These are phyloP conservation scores for Zoysia matrella DNA, from an alignment of 202 grass and related monocot genomes.

Conservation along the genomic window DNA sequence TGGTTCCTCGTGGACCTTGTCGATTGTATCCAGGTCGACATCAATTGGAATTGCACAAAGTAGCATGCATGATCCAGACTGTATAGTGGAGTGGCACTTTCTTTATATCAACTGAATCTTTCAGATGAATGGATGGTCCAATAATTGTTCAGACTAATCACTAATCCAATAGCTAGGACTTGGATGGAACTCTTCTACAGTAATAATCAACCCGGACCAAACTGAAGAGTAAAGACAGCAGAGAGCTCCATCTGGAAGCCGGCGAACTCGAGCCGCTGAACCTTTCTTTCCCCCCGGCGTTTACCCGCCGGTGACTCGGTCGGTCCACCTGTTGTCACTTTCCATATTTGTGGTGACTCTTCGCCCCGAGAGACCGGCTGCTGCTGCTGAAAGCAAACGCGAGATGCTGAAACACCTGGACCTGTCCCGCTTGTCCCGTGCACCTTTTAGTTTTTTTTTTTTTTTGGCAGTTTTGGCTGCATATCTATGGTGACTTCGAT, in stretches of 20 bases:
- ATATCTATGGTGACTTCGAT: no score
- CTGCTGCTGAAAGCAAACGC: conserved; percentile 44
- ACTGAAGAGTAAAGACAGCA: background rate
- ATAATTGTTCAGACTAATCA: conserved; percentile 6
- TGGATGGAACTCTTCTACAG: background rate
- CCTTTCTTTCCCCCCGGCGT: background rate
- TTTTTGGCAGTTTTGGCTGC: background rate
- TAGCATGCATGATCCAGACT: background rate
- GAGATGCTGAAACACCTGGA: conserved; percentile 22
- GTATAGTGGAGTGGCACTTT: background rate
- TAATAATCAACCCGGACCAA: conserved; percentile 17
- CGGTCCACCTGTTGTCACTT: background rate
- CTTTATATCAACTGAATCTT: background rate
- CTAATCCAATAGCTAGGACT: background rate
- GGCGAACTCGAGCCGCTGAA: background rate
- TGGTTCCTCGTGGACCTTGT: background rate
- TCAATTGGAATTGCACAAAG: background rate
- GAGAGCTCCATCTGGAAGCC: background rate
- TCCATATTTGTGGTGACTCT: background rate
- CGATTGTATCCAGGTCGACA: background rate
- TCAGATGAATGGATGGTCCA: background rate
- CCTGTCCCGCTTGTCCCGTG: background rate
- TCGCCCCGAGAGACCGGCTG: background rate
- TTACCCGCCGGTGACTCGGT: background rate
- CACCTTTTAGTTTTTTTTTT: background rate